phyloP scores from a whole-genome alignment of 257 asterid species.

The Capsicum chinense region DNA sequence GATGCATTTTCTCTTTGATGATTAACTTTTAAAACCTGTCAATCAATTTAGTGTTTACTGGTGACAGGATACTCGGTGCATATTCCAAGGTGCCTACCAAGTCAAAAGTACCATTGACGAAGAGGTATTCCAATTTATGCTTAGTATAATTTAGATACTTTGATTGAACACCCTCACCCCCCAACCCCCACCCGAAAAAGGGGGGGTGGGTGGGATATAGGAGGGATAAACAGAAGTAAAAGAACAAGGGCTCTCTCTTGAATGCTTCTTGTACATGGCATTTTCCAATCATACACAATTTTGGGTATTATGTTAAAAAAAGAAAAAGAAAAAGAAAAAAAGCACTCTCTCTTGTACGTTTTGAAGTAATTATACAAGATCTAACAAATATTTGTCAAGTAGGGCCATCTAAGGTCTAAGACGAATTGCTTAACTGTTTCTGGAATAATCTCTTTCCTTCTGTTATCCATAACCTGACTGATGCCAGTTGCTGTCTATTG shows the following conservation, averaged over 20 bases:
- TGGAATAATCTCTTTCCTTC: neutral
- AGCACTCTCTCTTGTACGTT: neutral
- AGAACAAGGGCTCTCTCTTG: no score
- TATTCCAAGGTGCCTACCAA: constrained; percentile 75
- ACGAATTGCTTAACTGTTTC: neutral
- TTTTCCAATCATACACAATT: neutral
- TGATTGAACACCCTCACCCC: neutral
- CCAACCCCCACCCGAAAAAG: neutral
- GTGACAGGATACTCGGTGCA: constrained; percentile 72
- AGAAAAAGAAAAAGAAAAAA: neutral
- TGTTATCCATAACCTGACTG: constrained; percentile 12
- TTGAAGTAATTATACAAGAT: neutral
- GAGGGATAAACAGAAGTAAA: no score
- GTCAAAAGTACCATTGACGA: constrained; percentile 57
- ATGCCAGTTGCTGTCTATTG: constrained; percentile 9
- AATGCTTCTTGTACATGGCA: neutral
- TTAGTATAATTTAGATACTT: neutral
- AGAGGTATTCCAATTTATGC: constrained; percentile 58
- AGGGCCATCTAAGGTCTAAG: neutral
- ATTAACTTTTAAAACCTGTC: neutral
- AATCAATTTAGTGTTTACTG: constrained; percentile 33
- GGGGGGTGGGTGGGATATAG: no score
- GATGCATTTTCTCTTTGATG: constrained; percentile 4
- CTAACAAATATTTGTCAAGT: constrained; percentile 9
- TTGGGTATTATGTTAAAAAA: neutral